Percentiles rank a stretch among this genome's conserved stretches.
phyloP scores from a whole-genome alignment of 345 rosid species.

The rapeseed (Brassica napus) region Da-Ae NC_063442.1:40011501-40012000 shows the following conservation, averaged over 20 bases:
- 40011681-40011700: constrained; percentile 6
- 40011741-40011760: constrained; percentile 86
- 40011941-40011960: too few species aligned
- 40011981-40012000: too few species aligned
- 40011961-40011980: too few species aligned
- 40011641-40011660: constrained; percentile 2
- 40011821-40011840: constrained; percentile 30
- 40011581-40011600: not conserved
- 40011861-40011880: too few species aligned
- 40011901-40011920: too few species aligned
- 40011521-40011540: too few species aligned
- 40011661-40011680: not conserved
- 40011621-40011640: not conserved
- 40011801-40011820: constrained; percentile 49
- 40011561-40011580: not conserved
- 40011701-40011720: constrained; percentile 24
- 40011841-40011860: not conserved
- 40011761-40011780: constrained; percentile 77
- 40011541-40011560: not conserved
- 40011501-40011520: too few species aligned
- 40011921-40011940: too few species aligned
- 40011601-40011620: not conserved
- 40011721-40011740: constrained; percentile 70
- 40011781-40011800: constrained; percentile 73
- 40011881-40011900: too few species aligned